Conservation (phyloP, 495 filamentous ascomycete genomes). For the Lophiotrema nucula region DNA sequence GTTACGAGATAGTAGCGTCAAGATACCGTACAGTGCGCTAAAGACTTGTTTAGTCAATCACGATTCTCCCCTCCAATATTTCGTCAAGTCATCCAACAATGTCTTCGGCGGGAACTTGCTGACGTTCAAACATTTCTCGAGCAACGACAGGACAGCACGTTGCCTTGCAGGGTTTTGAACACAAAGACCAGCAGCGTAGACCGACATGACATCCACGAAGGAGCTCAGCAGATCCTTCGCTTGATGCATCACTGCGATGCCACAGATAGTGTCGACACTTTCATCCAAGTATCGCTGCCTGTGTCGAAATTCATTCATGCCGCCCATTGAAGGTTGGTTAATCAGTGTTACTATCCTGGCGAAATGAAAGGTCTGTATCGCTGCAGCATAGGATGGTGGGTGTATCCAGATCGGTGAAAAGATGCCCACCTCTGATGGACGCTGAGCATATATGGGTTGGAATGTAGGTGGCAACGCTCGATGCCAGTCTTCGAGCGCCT, state of each 20-base stretch:
- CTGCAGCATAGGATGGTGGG: slow-evolving; percentile 9
- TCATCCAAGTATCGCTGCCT: slow-evolving; percentile 16
- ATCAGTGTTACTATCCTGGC: slow-evolving; percentile 15
- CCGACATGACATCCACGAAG: slow-evolving; percentile 7
- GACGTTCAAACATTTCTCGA: slow-evolving; percentile 6
- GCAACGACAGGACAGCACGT: slow-evolving; percentile 1
- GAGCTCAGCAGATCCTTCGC: slow-evolving; percentile 10
- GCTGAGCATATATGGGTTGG: slow-evolving; percentile 11
- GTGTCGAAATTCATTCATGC: slow-evolving; percentile 11
- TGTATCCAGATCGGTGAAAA: slow-evolving; percentile 22
- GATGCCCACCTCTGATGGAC: background rate
- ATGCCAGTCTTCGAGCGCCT: slow-evolving; percentile 19
- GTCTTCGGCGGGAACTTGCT: slow-evolving; percentile 15
- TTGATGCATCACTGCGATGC: slow-evolving; percentile 17
- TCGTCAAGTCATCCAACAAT: slow-evolving; percentile 8
- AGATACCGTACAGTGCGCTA: too few relatives aligned
- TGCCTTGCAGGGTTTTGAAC: slow-evolving; percentile 12
- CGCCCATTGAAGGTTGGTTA: slow-evolving; percentile 16
- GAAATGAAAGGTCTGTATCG: slow-evolving; percentile 17
- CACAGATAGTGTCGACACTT: slow-evolving; percentile 13
- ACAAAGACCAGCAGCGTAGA: slow-evolving; percentile 22
- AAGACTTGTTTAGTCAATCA: too few relatives aligned
- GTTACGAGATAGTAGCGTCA: too few relatives aligned
- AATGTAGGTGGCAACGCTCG: slow-evolving; percentile 5
- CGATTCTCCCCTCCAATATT: slow-evolving; percentile 13